phyloP scores from a whole-genome alignment of 176 grass and related monocot genomes.

The Puccinellia tenuiflora region DNA sequence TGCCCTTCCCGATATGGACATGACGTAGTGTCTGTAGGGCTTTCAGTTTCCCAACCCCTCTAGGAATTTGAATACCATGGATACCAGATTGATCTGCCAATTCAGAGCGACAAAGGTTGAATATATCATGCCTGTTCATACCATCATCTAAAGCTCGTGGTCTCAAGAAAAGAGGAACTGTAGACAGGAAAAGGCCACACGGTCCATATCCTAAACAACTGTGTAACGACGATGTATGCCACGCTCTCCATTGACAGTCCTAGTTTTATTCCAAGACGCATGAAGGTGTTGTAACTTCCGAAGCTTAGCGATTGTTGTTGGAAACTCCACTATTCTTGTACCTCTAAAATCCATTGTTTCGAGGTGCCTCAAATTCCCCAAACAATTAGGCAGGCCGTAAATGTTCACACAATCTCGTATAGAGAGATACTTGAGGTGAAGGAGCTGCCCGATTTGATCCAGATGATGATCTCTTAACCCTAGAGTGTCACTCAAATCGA shows the following conservation, averaged over 20 bases:
- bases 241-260: too few species aligned
- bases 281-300: not conserved
- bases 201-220: too few species aligned
- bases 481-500: not conserved
- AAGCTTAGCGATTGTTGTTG: not conserved
- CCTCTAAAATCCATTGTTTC: not conserved
- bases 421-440: constrained; percentile 17
- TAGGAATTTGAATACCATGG: too few species aligned
- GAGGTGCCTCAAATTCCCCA: not conserved
- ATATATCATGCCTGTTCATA: too few species aligned
- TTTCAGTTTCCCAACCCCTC: too few species aligned
- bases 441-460: not conserved
- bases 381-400: not conserved
- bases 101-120: too few species aligned
- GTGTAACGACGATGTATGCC: too few species aligned
- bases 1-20: not conserved
- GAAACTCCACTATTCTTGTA: not conserved
- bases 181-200: too few species aligned
- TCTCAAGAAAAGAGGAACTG: too few species aligned
- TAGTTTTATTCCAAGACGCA: too few species aligned
- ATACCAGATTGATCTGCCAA: too few species aligned
- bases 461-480: not conserved
- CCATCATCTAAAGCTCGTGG: too few species aligned
- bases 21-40: not conserved
- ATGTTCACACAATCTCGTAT: rapidly evolving